These are phyloP conservation scores for Daldinia sp. DNA, from an alignment of 2,329 filamentous ascomycete genomes.

Conservation along the genomic window DNA sequence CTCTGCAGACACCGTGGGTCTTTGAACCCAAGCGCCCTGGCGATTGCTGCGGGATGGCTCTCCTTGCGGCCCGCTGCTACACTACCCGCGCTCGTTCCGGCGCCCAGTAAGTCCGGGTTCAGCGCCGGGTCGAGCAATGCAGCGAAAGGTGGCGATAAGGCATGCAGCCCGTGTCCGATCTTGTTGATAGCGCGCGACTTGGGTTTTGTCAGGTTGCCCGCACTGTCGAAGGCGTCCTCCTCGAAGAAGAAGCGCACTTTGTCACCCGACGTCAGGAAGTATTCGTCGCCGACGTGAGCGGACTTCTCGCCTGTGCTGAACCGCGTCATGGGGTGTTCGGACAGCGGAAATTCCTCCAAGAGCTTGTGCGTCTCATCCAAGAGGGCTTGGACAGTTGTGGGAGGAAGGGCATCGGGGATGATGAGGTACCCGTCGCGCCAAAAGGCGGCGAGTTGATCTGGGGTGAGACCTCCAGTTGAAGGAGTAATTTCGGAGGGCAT, in stretches of 20 bases:
- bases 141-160: slow-evolving; percentile 74
- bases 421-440: slow-evolving; percentile 89
- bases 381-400: slow-evolving; percentile 73
- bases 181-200: slow-evolving; percentile 91
- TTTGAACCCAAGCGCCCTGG: slow-evolving; percentile 75
- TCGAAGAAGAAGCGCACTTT: slow-evolving; percentile 98
- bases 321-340: slow-evolving; percentile 89
- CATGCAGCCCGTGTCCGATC: slow-evolving; percentile 83
- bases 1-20: slow-evolving; percentile 87
- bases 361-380: slow-evolving; percentile 80
- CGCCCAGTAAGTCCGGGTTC: slow-evolving; percentile 56
- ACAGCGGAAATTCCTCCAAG: slow-evolving; percentile 80
- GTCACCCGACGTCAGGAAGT: slow-evolving; percentile 91
- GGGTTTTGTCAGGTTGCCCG: slow-evolving; percentile 77
- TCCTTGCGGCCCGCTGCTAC: slow-evolving; percentile 51
- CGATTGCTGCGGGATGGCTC: slow-evolving; percentile 69
- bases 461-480: slow-evolving; percentile 69
- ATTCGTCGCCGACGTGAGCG: slow-evolving; percentile 90
- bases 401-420: slow-evolving; percentile 79
- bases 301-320: slow-evolving; percentile 85
- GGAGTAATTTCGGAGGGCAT: slow-evolving; percentile 35
- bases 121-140: slow-evolving; percentile 62
- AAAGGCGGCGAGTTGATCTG: slow-evolving; percentile 79
- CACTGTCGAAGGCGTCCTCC: slow-evolving; percentile 83
- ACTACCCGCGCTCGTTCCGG: slow-evolving; percentile 60